phyloP scores from a whole-genome alignment of 495 filamentous ascomycete genomes.

The Pyrenula massariospora region DNA sequence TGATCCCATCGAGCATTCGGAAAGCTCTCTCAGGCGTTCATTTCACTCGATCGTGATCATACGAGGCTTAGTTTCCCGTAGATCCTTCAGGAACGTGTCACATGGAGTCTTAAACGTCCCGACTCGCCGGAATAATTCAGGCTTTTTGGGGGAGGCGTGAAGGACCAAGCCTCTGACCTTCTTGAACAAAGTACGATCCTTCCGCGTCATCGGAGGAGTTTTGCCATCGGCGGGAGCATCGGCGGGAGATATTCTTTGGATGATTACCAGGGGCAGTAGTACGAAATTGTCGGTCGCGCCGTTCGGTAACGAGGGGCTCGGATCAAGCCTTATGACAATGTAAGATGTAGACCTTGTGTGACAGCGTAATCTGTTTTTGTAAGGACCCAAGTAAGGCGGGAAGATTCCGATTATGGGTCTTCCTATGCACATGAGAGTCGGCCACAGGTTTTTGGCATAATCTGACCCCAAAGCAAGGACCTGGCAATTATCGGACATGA shows the following conservation, averaged over 20 bases:
- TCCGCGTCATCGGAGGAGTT: not conserved
- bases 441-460: not conserved
- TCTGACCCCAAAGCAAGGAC: not conserved
- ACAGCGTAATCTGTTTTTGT: too few relatives aligned
- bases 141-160: not conserved
- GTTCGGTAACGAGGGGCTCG: not conserved
- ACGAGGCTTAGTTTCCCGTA: not conserved
- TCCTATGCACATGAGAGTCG: not conserved
- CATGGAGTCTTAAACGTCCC: not conserved
- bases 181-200: not conserved
- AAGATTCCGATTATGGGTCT: not conserved
- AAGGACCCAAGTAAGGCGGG: too few relatives aligned
- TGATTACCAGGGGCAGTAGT: not conserved
- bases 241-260: not conserved
- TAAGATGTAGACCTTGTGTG: not conserved
- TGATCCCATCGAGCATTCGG: not conserved
- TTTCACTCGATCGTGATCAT: not conserved
- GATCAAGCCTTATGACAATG: not conserved
- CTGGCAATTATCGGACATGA: not conserved
- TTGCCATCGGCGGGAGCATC: not conserved
- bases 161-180: not conserved
- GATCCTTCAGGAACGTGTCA: not conserved
- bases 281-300: not conserved
- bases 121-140: not conserved
- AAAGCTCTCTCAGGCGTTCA: not conserved